Evolutionary conservation across 1,284 basidiomycete species (phyloP).

Genomic region (Paramarasmius palmivorus): DNA sequence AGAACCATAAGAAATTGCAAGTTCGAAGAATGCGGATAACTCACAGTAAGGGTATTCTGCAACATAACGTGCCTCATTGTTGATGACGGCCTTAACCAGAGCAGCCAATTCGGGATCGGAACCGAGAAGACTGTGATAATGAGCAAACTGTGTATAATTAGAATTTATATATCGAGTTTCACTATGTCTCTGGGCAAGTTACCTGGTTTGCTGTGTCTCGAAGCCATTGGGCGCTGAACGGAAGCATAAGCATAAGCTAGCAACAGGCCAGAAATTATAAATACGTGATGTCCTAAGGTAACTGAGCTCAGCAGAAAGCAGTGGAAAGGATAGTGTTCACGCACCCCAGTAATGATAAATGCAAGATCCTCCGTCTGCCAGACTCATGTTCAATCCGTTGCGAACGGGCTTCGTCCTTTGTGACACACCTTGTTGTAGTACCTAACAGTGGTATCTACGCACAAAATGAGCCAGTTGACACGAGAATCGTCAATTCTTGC

Average conservation of each 20-base stretch:
- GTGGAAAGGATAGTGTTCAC: constrained; percentile 22
- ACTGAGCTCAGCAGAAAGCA: constrained; percentile 6
- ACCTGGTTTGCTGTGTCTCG: constrained; percentile 79
- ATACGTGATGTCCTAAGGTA: constrained; percentile 65
- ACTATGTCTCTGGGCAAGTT: no score
- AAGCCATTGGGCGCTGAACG: constrained; percentile 63
- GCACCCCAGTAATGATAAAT: constrained; percentile 74
- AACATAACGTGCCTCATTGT: constrained; percentile 76
- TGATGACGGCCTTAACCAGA: constrained; percentile 73
- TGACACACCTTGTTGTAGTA: constrained; percentile 59
- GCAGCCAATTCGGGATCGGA: constrained; percentile 58
- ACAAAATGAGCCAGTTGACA: neutral
- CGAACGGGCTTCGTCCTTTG: neutral
- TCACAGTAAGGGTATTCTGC: constrained; percentile 71
- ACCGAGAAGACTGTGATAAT: constrained; percentile 60
- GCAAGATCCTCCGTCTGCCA: constrained; percentile 62
- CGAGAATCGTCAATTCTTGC: constrained; percentile 10
- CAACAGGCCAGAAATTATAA: constrained; percentile 25
- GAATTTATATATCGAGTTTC: no score
- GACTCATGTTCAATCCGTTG: constrained; percentile 7
- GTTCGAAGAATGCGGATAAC: neutral
- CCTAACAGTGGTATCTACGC: constrained; percentile 69
- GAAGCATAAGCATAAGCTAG: constrained; percentile 2
- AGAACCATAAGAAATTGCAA: neutral
- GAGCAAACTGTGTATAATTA: constrained; percentile 51